Base-by-base conservation (phyloP, 192 early-diverging fungal species). In the Entomortierella parvispora region DNA sequence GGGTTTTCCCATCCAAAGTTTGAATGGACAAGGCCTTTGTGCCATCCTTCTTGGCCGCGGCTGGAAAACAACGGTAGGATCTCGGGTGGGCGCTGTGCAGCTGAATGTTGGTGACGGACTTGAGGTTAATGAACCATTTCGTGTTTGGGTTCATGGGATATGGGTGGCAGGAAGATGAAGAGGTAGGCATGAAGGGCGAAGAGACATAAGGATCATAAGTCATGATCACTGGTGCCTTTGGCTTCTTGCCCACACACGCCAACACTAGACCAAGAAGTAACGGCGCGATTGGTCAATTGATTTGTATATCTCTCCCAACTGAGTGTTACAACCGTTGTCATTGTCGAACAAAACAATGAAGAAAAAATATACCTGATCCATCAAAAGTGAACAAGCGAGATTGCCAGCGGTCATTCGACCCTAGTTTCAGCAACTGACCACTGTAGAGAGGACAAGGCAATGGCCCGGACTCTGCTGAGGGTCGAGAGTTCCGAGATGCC, bases 191-290 rank as follows among this genome's bases (percentile, higher is more conserved):
- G 31, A 72, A 72, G 14, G 70, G 62, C 15, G 70, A 72, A 10
- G 70, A 72, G 40, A 72, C 62, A 32, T 65, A 42, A 32, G 70
- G 70, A 40, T 72, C 70, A 37, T 72, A 65, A 14, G 70, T 64
- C 57, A 59, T 53, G 40, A 60, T 72, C 22, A 60, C 50, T 25
- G 62, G 70, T 8, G 48, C 62, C 29, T 58, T 63, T 26, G 55
- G 57, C 37, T 42, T 58, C 49, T 71, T 71, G 14, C 62, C 70
- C 17, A 65, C 49, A 18, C 70, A 72, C 6, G 17, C 51, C 23
- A 72, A 42, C 10, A 72, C 70, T 72, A 58, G 40, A n/a, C n/a
- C n/a, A n/a, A n/a, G 43, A n/a, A n/a, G n/a, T n/a, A n/a, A n/a
- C n/a, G n/a, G n/a, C n/a, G n/a, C n/a, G n/a, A n/a, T n/a, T n/a